Conservation (phyloP, 23 red algal species). For the Gracilaria gracilis region DNA sequence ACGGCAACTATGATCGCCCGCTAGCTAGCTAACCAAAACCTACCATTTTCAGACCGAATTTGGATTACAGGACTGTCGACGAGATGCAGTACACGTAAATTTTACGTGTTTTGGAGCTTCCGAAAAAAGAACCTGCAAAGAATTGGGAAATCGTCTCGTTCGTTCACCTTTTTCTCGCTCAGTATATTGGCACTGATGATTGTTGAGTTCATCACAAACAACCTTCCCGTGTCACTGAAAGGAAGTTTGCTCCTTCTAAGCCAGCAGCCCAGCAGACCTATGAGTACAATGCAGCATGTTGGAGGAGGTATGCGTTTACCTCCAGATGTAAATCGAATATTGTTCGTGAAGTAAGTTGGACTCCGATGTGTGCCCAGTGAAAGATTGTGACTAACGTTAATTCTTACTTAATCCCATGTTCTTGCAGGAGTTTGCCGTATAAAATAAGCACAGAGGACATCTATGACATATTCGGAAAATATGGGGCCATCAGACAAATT, state of each 20-base stretch:
- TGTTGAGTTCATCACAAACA: too few relatives aligned
- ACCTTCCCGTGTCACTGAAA: too few relatives aligned
- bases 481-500: constrained; percentile 91
- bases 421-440: constrained; percentile 77
- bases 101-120: too few relatives aligned
- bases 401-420: not conserved
- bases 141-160: too few relatives aligned
- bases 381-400: not conserved
- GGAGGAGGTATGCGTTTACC: constrained; percentile 58
- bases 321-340: constrained; percentile 83
- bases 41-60: too few relatives aligned
- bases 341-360: constrained; percentile 78
- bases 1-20: too few relatives aligned
- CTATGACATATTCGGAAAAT: constrained; percentile 92
- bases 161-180: too few relatives aligned
- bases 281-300: constrained; percentile 13
- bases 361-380: not conserved
- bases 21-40: too few relatives aligned
- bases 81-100: too few relatives aligned
- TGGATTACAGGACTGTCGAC: too few relatives aligned
- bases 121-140: too few relatives aligned
- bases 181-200: too few relatives aligned
- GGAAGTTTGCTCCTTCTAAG: not conserved
- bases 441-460: constrained; percentile 86
- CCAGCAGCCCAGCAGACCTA: not conserved